phyloP scores from a whole-genome alignment of 2,329 filamentous ascomycete species.

The Neobulgaria alba region DNA sequence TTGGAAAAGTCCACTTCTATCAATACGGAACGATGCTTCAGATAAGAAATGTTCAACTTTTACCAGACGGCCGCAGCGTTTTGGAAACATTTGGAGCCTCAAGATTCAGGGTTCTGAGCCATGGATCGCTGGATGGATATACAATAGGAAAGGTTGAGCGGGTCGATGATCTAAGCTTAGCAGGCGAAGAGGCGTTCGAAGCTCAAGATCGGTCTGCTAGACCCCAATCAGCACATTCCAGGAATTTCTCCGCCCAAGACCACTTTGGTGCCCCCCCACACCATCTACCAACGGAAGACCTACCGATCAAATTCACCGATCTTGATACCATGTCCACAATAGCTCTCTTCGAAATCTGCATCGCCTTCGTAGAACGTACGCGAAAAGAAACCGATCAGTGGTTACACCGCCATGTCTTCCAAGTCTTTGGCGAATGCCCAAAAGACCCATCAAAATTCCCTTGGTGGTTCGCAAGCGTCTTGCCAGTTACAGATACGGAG shows the following conservation, averaged over 20 bases:
- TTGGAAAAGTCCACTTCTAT: slow-evolving; percentile 50
- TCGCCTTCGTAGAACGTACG: slow-evolving; percentile 62
- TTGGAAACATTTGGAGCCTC: slow-evolving; percentile 70
- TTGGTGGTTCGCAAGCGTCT: slow-evolving; percentile 81
- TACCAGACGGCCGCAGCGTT: slow-evolving; percentile 73
- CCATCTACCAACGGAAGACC: neutral
- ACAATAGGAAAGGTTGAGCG: slow-evolving; percentile 66
- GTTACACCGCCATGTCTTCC: slow-evolving; percentile 63
- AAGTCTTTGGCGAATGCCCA: slow-evolving; percentile 70
- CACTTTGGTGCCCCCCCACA: slow-evolving; percentile 17
- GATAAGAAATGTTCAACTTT: slow-evolving; percentile 64
- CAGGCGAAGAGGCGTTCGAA: slow-evolving; percentile 72
- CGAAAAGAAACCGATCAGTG: slow-evolving; percentile 60
- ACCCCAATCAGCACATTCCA: slow-evolving; percentile 5
- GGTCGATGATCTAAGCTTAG: slow-evolving; percentile 71
- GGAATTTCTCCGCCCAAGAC: slow-evolving; percentile 13
- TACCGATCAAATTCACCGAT: slow-evolving; percentile 15
- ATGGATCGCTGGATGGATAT: slow-evolving; percentile 66
- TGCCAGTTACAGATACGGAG: slow-evolving; percentile 68
- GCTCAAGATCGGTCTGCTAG: slow-evolving; percentile 48
- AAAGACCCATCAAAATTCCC: slow-evolving; percentile 67
- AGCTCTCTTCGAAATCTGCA: slow-evolving; percentile 55
- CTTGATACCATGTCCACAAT: slow-evolving; percentile 50
- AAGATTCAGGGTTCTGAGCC: slow-evolving; percentile 63
- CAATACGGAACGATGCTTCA: slow-evolving; percentile 71